Evolutionary conservation across 2,329 filamentous ascomycete species (phyloP), one percentile per base, ranked within the genome.

Genomic region (Aspergillus persii): DNA sequence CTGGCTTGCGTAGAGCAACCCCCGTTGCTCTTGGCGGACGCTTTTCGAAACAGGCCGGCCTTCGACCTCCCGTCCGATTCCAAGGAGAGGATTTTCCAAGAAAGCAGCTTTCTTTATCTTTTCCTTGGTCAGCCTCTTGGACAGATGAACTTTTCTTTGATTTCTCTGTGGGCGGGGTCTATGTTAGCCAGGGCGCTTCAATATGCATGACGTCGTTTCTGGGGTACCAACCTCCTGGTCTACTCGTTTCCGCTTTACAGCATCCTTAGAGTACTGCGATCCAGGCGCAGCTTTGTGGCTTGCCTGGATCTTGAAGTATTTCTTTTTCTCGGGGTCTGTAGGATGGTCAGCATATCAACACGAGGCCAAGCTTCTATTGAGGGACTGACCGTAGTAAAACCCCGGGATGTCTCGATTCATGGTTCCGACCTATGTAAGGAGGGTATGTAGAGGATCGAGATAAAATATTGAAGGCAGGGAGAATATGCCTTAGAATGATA

Each of bases 271-370:
- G 76, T 86, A 89, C 15, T 79, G 74, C 0, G 82, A 78, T 7
- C 71, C 74, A 1, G 76, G 63, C 0, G 85, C 80, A 0, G 84
- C 84, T 15, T 79, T 80, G 61, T 80, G 76, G 55, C 76, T 78
- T 27, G 76, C 66, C 69, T 89, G 84, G 53, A 90, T 83, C 66
- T 85, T 87, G 74, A 90, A 91, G 68, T 90, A 91, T 63, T 85
- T 88, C 41, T 81, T 82, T 71, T 85, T 89, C 48, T 81, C 80
- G 11, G 72, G 64, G 59, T 78, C 76, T 78, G 61, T 6, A 23
- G 27, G 15, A 46, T 39, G 29, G 56, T 65, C 39, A 66, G 59
- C 36, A 55, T 12, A 54, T 54, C 27, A 46, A 30, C 18, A 26
- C 8, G 6, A 47, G 48, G 23, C 15, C 3, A 46, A 23, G 23